These are phyloP conservation scores for Lipomyces anomalus DNA, from an alignment of 805 yeast genomes.

Conservation along the genomic window DNA sequence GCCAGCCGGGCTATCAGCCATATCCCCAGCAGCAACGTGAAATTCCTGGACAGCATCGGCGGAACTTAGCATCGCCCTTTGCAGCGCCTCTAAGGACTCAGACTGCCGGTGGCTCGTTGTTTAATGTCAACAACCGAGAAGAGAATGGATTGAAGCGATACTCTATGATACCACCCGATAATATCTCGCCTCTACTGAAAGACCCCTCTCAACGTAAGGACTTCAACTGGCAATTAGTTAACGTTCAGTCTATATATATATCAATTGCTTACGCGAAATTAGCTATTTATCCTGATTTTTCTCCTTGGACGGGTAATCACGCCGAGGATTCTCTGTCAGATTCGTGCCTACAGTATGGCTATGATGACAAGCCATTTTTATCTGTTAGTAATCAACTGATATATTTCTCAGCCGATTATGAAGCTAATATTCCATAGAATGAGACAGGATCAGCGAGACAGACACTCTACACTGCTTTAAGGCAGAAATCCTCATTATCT, in stretches of 20 bases:
- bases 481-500: conserved; percentile 41
- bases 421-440: conserved; percentile 31
- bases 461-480: conserved; percentile 40
- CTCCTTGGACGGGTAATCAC: conserved; percentile 59
- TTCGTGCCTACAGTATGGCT: conserved; percentile 63
- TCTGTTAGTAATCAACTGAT: conserved; percentile 20
- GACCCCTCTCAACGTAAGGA: conserved; percentile 1
- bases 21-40: not conserved
- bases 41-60: conserved; percentile 7
- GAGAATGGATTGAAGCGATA: conserved; percentile 14
- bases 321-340: conserved; percentile 52
- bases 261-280: too few species aligned
- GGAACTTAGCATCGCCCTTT: conserved; percentile 19
- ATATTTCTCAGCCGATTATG: not conserved
- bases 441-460: conserved; percentile 69
- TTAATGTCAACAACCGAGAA: conserved; percentile 8
- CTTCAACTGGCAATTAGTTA: not conserved
- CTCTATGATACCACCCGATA: conserved; percentile 19
- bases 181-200: conserved; percentile 10
- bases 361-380: conserved; percentile 40
- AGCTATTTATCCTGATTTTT: conserved; percentile 58
- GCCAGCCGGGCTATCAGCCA: not conserved
- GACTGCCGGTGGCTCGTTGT: not conserved
- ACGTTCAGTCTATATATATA: too few species aligned
- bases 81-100: conserved; percentile 2